Evolutionary conservation across 1,139 yeast genomes (phyloP).

Genomic region (Lodderomyces metapsilosis): DNA sequence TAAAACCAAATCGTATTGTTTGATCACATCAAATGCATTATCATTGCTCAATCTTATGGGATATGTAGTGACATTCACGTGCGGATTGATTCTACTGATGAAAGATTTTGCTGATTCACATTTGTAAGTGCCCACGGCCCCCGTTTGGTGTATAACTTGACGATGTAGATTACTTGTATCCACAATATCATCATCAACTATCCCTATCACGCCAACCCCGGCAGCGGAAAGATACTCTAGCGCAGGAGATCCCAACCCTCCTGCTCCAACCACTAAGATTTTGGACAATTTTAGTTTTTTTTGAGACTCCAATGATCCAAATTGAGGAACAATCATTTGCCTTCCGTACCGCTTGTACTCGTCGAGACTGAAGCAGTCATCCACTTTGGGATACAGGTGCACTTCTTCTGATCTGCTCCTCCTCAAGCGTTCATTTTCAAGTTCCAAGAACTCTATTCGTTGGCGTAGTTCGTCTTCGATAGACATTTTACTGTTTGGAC

Average conservation of each 20-base stretch:
- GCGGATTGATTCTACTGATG: slow-evolving; percentile 61
- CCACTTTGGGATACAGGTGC: slow-evolving; percentile 6
- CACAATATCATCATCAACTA: slow-evolving; percentile 83
- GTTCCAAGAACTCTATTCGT: slow-evolving; percentile 22
- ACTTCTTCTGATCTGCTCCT: background rate
- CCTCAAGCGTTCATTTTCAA: slow-evolving; percentile 23
- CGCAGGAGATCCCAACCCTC: slow-evolving; percentile 96
- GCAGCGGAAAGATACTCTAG: slow-evolving; percentile 81
- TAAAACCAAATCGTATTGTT: slow-evolving; percentile 68
- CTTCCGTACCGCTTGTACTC: slow-evolving; percentile 89
- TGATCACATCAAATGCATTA: slow-evolving; percentile 65
- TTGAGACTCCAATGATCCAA: slow-evolving; percentile 61
- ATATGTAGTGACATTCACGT: slow-evolving; percentile 54
- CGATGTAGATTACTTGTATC: slow-evolving; percentile 86
- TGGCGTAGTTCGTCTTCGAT: slow-evolving; percentile 19
- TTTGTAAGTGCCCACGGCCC: slow-evolving; percentile 65
- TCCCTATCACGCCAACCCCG: slow-evolving; percentile 83
- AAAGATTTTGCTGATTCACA: slow-evolving; percentile 71
- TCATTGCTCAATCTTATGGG: slow-evolving; percentile 49
- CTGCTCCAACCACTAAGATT: slow-evolving; percentile 88
- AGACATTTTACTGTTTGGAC: background rate
- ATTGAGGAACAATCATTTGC: slow-evolving; percentile 86
- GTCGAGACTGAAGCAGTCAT: slow-evolving; percentile 39
- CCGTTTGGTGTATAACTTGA: slow-evolving; percentile 76
- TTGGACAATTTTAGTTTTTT: slow-evolving; percentile 51